A percentile compares a stretch with the other conserved stretches of the same genome.
Evolutionary conservation across 495 filamentous ascomycete species (phyloP).

Genomic region (Podospora australis): DNA sequence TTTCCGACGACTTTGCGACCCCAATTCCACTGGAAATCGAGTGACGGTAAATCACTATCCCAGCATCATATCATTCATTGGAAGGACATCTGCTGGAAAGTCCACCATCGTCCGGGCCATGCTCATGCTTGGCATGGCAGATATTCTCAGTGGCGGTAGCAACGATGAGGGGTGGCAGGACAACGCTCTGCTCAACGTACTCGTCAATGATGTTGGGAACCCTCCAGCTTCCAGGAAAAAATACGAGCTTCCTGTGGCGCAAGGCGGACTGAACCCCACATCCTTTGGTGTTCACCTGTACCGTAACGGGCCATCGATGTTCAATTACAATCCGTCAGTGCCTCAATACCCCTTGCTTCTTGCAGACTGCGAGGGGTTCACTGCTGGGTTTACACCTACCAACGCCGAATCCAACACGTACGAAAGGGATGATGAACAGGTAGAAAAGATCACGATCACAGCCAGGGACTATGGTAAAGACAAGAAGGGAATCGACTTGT

Average conservation of each 20-base stretch:
- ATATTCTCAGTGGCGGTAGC: too few relatives aligned
- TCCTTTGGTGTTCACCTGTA: not conserved
- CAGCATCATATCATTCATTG: slow-evolving; percentile 6
- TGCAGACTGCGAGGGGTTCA: slow-evolving; percentile 6
- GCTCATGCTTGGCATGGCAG: slow-evolving; percentile 1
- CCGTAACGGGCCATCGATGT: not conserved
- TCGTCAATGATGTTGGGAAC: too few relatives aligned
- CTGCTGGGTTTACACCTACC: not conserved
- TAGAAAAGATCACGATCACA: not conserved
- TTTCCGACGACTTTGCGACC: slow-evolving; percentile 1
- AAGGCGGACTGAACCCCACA: not conserved
- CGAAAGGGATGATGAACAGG: not conserved
- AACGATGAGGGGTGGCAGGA: too few relatives aligned
- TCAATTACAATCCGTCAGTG: not conserved
- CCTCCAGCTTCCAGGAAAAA: too few relatives aligned
- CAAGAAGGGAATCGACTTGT: not conserved
- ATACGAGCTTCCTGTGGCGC: not conserved
- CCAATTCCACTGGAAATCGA: not conserved
- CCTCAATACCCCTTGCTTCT: slow-evolving; percentile 4
- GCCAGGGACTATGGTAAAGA: slow-evolving; percentile 1
- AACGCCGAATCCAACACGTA: not conserved
- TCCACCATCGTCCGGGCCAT: slow-evolving; percentile 3
- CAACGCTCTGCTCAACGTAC: too few relatives aligned
- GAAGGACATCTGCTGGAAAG: slow-evolving; percentile 5
- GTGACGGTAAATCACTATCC: not conserved